Evolutionary conservation across 768 basidiomycete genomes (phyloP), one percentile per base, ranked within the genome.

Genomic region (Porpolomopsis calyptriformis): DNA sequence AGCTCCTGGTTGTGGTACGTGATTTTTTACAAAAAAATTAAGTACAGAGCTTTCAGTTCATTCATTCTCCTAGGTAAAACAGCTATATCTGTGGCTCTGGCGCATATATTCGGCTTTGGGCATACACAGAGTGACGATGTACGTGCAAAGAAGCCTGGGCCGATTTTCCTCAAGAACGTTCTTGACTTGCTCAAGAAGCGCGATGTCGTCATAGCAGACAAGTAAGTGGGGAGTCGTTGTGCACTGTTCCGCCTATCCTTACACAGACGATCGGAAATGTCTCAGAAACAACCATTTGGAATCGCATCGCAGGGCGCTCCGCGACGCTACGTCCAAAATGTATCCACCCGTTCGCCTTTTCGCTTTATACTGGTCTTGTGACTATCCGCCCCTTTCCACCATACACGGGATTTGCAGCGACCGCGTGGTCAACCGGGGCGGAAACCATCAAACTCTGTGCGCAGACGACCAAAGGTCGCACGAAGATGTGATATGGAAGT

Each of bases 121-220:
- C 96, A 98, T 59, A 90, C 87, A 0, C 96, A 98, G 59, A 89
- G 85, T 56, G 96, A 99, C 59, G 89, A 98, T 56, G 74, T 97
- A 3, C 67, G 71, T 33, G 73, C 60, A 29, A 97, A 91, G 65
- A 90, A 82, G 59, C 43, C 83, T 1, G 89, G 72, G 0, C 71
- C 80, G 0, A 50, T 59, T 2, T 94, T 94, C 59, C 57, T 88
- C 45, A 79, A 70, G 58, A 92, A 87, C 48, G 85, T 96, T 31
- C 56, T 64, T 11, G 58, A 67, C 0, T 69, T 85, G 1, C 67
- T 97, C 20, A 58, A 73, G 44, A 68, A 59, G 0, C 66, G 85
- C 41, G 72, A 85, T 48, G 77, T 97, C 1, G 93, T 98, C 19
- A 87, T 88, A 50, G 92, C 93, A 22, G 96, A 98, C 64, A 88